A percentile compares a stretch with the other conserved stretches of the same genome.
Evolutionary conservation across 345 rosid genomes (phyloP).

Genomic region (Aegle marmelos): DNA sequence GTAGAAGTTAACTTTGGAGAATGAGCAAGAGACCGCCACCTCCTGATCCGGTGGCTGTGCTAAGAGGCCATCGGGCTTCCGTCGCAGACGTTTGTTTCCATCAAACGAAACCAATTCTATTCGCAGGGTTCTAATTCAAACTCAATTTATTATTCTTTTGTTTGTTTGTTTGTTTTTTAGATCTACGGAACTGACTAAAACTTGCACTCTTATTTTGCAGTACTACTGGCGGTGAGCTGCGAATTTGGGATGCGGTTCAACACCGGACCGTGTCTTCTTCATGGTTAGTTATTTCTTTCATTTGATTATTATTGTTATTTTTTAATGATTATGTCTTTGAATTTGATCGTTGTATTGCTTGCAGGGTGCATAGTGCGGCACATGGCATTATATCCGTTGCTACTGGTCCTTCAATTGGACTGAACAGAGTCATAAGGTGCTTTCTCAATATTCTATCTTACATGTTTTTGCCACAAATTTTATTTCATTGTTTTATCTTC

Average conservation of each 20-base stretch:
- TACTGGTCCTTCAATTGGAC: conserved; percentile 53
- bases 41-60: conserved; percentile 87
- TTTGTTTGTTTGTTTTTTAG: background rate
- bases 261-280: conserved; percentile 71
- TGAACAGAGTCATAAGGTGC: conserved; percentile 74
- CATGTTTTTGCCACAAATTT: background rate
- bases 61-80: conserved; percentile 91
- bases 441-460: background rate
- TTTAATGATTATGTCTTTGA: background rate
- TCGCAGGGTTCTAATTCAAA: conserved; percentile 55
- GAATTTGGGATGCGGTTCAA: conserved; percentile 79
- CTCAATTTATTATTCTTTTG: background rate
- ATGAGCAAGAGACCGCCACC: conserved; percentile 79
- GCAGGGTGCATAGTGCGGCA: conserved; percentile 84
- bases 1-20: background rate
- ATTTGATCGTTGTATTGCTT: conserved; percentile 9
- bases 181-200: background rate
- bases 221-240: conserved; percentile 84
- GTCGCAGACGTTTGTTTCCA: conserved; percentile 82
- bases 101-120: conserved; percentile 59
- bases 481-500: background rate
- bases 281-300: conserved; percentile 34
- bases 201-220: conserved; percentile 35
- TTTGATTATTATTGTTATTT: background rate
- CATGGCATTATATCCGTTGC: conserved; percentile 78